Conservation (phyloP, 768 basidiomycete species). For the Porphyrellus cyaneotinctus region DNA sequence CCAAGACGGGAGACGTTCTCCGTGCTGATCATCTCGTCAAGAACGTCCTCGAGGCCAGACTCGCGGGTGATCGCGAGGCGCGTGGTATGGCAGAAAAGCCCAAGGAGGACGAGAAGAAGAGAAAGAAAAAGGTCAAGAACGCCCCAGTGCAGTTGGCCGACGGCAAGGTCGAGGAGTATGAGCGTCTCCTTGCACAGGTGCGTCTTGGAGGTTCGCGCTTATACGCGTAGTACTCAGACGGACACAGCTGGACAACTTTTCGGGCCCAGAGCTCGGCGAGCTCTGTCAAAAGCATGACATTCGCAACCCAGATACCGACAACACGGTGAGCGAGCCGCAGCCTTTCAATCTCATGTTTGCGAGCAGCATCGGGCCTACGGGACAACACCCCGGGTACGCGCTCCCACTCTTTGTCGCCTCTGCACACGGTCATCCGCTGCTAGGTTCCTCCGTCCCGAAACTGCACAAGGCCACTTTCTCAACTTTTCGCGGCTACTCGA, state of each 20-base stretch:
- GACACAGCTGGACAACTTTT: conserved; percentile 69
- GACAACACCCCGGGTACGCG: conserved; percentile 85
- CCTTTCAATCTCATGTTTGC: conserved; percentile 99
- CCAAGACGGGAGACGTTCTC: conserved; percentile 91
- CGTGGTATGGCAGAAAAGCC: conserved; percentile 65
- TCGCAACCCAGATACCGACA: conserved; percentile 86
- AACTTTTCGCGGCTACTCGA: conserved; percentile 96
- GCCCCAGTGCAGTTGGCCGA: conserved; percentile 72
- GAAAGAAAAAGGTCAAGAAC: conserved; percentile 68
- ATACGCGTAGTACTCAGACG: background rate
- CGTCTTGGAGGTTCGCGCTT: conserved; percentile 18
- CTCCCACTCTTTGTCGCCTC: accelerated
- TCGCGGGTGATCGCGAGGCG: conserved; percentile 89
- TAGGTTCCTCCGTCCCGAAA: conserved; percentile 95
- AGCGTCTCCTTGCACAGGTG: conserved; percentile 84
- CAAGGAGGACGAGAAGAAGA: conserved; percentile 44
- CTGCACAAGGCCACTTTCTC: conserved; percentile 97
- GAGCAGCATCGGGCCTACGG: conserved; percentile 95
- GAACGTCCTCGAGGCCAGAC: conserved; percentile 81
- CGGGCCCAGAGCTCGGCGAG: conserved; percentile 83
- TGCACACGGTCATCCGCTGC: background rate
- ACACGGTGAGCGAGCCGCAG: conserved; percentile 89
- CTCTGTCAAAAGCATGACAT: conserved; percentile 79
- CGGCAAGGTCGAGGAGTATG: conserved; percentile 70
- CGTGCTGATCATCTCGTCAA: conserved; percentile 96